Evolutionary conservation across 768 basidiomycete genomes (phyloP), one percentile per base, ranked within the genome.

Genomic region (Kwoniella sp.): DNA sequence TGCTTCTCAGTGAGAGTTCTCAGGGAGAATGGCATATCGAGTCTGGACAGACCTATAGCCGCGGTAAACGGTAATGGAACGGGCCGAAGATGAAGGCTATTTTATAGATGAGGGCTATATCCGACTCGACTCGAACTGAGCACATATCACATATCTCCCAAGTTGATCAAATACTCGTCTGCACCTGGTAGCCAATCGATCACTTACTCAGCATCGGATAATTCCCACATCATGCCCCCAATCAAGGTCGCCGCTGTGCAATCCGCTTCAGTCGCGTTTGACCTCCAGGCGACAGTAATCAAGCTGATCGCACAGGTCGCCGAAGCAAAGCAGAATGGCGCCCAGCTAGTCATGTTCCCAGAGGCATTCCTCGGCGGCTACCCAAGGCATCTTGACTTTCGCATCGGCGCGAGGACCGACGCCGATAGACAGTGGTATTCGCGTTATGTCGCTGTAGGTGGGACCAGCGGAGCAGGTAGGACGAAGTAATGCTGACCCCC

Each of bases 351-450:
- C 22, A 64, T 71, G 22, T 52, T 73, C 13, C 72, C 72, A 4
- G 72, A 73, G 61, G 72, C 69, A 11, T 73, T 66, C 25, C 30
- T 71, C 13, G 56, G 63, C 20, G 72, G 55, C 28, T 73, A 73
- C 54, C 72, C 72, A 9, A 45, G 72, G 48, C 54, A 59, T 41
- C 26, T 62, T 17, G 67, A 56, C 8, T 70, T 70, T 47, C 55
- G 34, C 13, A 68, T 73, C 55, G 72, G 72, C 4, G 58, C 56
- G 2, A 58, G 72, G 41, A 68, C 60, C 13, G 62, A 53, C 23
- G 72, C 68, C n/a, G 60, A 66, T 34, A 38, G 72, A 31, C 61
- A 70, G 29, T 73, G 72, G 72, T 73, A 52, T 38, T 57, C 45
- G 4, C 47, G 37, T 7, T 73, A 73, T 63, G 71, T 73, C 5